phyloP scores from a whole-genome alignment of 2,329 filamentous ascomycete species.

The Claviceps sp. region DNA sequence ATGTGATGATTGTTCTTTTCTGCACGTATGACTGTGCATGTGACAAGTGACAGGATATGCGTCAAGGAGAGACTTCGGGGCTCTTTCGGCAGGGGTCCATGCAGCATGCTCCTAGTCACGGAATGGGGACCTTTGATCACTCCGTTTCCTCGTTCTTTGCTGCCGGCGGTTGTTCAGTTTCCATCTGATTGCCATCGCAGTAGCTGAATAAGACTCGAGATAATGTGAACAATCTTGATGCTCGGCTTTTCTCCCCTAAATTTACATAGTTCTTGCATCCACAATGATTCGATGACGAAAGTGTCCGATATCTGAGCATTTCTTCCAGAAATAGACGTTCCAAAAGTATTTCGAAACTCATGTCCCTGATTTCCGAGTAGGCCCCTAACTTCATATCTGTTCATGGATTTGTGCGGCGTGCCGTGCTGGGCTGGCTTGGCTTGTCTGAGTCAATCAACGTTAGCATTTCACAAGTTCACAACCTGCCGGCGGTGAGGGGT shows the following conservation, averaged over 20 bases:
- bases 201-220: too few species aligned
- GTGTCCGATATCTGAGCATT: not conserved
- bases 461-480: not conserved
- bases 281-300: not conserved
- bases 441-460: not conserved
- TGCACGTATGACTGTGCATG: not conserved
- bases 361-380: not conserved
- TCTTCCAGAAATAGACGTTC: too few species aligned
- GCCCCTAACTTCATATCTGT: not conserved
- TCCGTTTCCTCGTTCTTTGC: not conserved
- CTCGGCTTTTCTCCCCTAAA: not conserved
- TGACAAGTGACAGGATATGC: not conserved
- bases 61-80: not conserved
- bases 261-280: not conserved
- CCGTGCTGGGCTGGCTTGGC: not conserved
- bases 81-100: not conserved
- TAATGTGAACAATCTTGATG: not conserved
- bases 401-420: not conserved
- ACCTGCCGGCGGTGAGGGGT: not conserved
- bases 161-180: too few species aligned
- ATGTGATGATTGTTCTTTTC: not conserved
- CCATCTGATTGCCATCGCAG: too few species aligned
- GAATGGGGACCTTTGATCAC: not conserved
- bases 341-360: not conserved
- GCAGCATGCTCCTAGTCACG: too few species aligned